Base-by-base conservation (phyloP, 2,329 filamentous ascomycete species). In the Phaeophleospora eucalypticola region DNA sequence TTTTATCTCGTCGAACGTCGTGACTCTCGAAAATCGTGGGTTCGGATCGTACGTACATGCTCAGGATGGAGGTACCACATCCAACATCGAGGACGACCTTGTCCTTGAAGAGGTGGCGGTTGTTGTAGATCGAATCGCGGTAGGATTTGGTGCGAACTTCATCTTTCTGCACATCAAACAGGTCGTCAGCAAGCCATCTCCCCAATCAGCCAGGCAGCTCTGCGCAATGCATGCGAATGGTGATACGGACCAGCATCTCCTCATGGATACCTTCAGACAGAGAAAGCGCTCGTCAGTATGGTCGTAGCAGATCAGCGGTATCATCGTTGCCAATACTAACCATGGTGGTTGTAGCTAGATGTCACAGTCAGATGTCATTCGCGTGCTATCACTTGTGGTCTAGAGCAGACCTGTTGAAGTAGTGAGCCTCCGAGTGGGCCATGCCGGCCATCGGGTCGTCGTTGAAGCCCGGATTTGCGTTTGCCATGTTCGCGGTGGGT, bases 71-170 rank as follows among this genome's bases (percentile, higher is more conserved):
- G 49, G 93, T 98, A 66, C 93, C 91, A 71, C 91, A 98, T 69
- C 91, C 91, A 51, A 98, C 93, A 72, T 98, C 91, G 56, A 98
- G 86, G 57, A 98, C 89, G 55, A 95, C 77, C 78, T 89, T 90
- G 74, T 89, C 86, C 76, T 88, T 89, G 77, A 93, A 91, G 20
- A 93, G 74, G 68, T 97, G 93, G 71, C 85, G 87, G 77, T 97
- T 98, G 72, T 97, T 90, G 68, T 95, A 84, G 68, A 98, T 97
- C 41, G 93, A 83, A 70, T 97, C 91, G 78, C 95, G 91, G 78
- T 98, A 98, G 52, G 89, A 95, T 69, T 83, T 82, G 47, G 93
- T 98, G 59, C 93, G 89, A 52, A 98, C 90, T 72, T 98, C 93
- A 74, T 98, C 93, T 85, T 96, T 97, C 88, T 95, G 65, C 51